These are phyloP conservation scores for Cryptococcus depauperatus DNA, from an alignment of 1,284 basidiomycete species.

Conservation along the genomic window DNA sequence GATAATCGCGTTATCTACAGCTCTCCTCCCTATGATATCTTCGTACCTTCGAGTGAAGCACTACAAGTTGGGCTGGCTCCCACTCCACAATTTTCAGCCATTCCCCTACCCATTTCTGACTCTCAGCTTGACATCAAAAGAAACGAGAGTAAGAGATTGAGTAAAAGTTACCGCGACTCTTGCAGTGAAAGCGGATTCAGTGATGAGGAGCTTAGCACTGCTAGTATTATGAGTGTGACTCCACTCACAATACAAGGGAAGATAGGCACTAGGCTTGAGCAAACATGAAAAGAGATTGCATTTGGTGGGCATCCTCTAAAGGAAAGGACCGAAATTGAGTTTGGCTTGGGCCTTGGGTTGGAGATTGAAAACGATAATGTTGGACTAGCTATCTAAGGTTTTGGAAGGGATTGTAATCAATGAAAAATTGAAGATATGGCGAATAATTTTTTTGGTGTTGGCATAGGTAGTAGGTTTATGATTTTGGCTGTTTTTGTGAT, in stretches of 20 bases:
- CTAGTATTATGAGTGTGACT: slow-evolving; percentile 33
- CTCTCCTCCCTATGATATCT: slow-evolving; percentile 23
- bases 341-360: slow-evolving; percentile 9
- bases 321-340: slow-evolving; percentile 6
- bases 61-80: slow-evolving; percentile 1
- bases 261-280: background rate
- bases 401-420: no score
- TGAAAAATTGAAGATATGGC: no score
- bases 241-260: slow-evolving; percentile 15
- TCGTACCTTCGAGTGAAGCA: slow-evolving; percentile 12
- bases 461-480: no score
- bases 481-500: no score
- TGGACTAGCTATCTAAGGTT: slow-evolving; percentile 16
- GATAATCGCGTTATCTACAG: slow-evolving; percentile 25
- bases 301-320: slow-evolving; percentile 9
- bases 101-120: background rate
- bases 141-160: background rate
- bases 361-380: slow-evolving; percentile 11
- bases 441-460: no score
- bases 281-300: slow-evolving; percentile 15
- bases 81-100: background rate
- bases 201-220: slow-evolving; percentile 33
- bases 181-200: slow-evolving; percentile 25
- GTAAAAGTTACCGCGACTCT: slow-evolving; percentile 14
- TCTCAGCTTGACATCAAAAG: background rate